Percentiles rank a stretch among this genome's conserved stretches.
phyloP scores from a whole-genome alignment of 2,329 filamentous ascomycete genomes.

The Calonectria ilicicola region DNA sequence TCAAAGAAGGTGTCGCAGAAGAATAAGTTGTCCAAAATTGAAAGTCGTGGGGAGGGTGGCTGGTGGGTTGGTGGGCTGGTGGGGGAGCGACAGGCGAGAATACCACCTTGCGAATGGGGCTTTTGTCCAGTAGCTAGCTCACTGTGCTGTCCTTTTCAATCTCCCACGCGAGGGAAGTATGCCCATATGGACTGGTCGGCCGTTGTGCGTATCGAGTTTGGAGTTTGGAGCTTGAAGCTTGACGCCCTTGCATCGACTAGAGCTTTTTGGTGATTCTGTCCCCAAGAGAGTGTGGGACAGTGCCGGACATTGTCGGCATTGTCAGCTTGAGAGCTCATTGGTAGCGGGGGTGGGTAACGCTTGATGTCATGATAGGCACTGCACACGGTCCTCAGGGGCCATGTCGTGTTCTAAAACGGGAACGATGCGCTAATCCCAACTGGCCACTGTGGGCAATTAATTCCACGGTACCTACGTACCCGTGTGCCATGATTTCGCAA shows the following conservation, averaged over 20 bases:
- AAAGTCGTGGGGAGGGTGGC: not conserved
- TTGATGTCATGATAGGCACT: conserved; percentile 25
- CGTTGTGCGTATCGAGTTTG: not conserved
- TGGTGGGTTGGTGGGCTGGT: conserved; percentile 1
- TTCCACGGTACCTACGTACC: conserved; percentile 3
- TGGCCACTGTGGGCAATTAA: not conserved
- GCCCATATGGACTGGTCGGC: not conserved
- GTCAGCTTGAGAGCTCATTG: conserved; percentile 13
- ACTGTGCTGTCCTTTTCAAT: not conserved
- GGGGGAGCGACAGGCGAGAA: not conserved
- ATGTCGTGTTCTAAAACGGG: conserved; percentile 14
- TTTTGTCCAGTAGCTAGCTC: not conserved
- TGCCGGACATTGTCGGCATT: not conserved
- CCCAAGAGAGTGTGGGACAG: not conserved
- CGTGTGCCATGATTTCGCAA: conserved; percentile 9
- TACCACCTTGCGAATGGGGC: not conserved
- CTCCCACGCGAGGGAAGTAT: not conserved
- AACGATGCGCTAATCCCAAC: conserved; percentile 13
- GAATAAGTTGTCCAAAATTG: not conserved
- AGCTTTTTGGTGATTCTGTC: not conserved
- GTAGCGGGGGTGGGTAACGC: conserved; percentile 6
- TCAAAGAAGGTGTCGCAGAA: not conserved
- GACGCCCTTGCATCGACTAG: not conserved
- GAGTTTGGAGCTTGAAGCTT: not conserved
- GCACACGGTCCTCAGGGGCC: not conserved